Percentiles rank a stretch among this genome's conserved stretches.
phyloP scores from a whole-genome alignment of 495 filamentous ascomycete genomes.

The Lasiosphaeriaceae sp. region DNA sequence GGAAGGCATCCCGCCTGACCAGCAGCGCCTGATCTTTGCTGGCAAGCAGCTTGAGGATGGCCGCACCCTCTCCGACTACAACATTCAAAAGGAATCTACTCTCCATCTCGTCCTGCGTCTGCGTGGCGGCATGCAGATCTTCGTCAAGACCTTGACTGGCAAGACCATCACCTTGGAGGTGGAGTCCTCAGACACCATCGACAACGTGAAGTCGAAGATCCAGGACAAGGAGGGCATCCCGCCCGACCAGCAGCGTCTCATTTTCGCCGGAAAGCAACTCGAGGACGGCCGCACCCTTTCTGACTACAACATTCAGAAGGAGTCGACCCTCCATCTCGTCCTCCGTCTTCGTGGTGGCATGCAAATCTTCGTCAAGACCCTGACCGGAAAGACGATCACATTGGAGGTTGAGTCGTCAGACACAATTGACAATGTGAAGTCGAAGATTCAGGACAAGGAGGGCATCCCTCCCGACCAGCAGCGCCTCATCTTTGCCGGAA shows the following conservation, averaged over 20 bases:
- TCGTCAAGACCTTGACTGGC: constrained; percentile 88
- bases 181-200: constrained; percentile 92
- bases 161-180: constrained; percentile 99
- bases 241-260: constrained; percentile 89
- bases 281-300: constrained; percentile 77
- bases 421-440: constrained; percentile 93
- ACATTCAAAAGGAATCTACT: constrained; percentile 97
- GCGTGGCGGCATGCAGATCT: constrained; percentile 97
- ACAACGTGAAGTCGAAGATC: constrained; percentile 84
- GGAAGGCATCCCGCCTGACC: constrained; percentile 97
- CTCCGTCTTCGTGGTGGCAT: constrained; percentile 98
- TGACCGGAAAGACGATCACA: constrained; percentile 93
- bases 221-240: constrained; percentile 95
- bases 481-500: constrained; percentile 97
- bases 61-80: constrained; percentile 94
- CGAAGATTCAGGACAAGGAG: constrained; percentile 98
- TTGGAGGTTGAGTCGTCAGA: constrained; percentile 87
- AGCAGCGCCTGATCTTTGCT: constrained; percentile 97
- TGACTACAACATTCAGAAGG: constrained; percentile 99
- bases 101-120: constrained; percentile 95
- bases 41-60: constrained; percentile 98
- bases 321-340: constrained; percentile 91
- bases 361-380: constrained; percentile 82
- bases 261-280: constrained; percentile 96
- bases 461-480: constrained; percentile 99